Evolutionary conservation across 306 rosid species (phyloP).

Genomic region (Prunus padus): DNA sequence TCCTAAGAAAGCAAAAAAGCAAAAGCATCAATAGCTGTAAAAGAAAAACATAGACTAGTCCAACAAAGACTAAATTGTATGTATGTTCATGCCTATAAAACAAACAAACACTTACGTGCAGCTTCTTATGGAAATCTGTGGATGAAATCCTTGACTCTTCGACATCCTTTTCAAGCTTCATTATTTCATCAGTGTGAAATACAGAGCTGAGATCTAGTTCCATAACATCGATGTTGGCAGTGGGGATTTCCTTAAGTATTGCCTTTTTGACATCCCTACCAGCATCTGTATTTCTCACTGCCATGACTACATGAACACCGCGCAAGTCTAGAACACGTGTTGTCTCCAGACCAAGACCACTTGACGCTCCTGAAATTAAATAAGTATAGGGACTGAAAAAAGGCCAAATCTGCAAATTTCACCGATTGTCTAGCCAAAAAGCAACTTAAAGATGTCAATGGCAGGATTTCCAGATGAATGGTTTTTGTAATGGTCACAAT

Average conservation of each 20-base stretch:
- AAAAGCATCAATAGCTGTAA: constrained; percentile 17
- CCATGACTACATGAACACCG: constrained; percentile 82
- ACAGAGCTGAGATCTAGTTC: constrained; percentile 63
- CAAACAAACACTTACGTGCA: constrained; percentile 55
- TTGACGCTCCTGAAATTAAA: constrained; percentile 68
- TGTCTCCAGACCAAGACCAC: constrained; percentile 79
- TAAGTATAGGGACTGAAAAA: neutral
- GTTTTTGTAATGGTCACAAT: neutral
- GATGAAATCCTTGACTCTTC: constrained; percentile 60
- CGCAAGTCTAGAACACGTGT: constrained; percentile 67
- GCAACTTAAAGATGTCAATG: neutral
- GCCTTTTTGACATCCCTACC: constrained; percentile 48
- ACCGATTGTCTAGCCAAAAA: neutral
- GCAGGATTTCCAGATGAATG: neutral
- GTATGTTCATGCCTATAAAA: neutral
- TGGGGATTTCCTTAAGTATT: constrained; percentile 52
- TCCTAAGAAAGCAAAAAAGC: constrained; percentile 46
- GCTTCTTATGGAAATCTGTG: constrained; percentile 53
- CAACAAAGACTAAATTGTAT: constrained; percentile 8
- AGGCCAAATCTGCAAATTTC: neutral
- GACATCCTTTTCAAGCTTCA: constrained; percentile 58
- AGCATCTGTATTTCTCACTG: constrained; percentile 61
- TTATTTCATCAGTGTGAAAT: constrained; percentile 54
- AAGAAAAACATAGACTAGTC: too few species aligned
- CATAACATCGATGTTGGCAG: constrained; percentile 62